Conservation (phyloP, 148 eudicot genomes). For the Rhododendron vialii region DNA sequence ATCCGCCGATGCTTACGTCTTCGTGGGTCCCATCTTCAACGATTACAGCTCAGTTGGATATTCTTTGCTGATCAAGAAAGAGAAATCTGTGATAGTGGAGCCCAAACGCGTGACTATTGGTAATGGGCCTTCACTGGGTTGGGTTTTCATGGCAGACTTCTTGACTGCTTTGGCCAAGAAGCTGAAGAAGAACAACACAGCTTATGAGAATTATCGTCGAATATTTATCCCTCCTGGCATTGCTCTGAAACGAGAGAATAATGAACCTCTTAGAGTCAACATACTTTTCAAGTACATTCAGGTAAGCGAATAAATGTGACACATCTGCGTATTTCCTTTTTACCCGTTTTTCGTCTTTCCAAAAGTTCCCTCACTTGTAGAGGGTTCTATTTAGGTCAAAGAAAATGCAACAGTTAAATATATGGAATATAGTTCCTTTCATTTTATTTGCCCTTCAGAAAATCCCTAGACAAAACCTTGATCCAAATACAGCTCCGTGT, state of each 20-base stretch:
- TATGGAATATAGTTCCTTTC: not conserved
- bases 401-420: not conserved
- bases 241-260: constrained; percentile 49
- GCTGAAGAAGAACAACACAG: constrained; percentile 61
- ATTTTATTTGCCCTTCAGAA: not conserved
- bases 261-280: constrained; percentile 70
- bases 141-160: constrained; percentile 81
- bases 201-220: constrained; percentile 59
- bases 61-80: constrained; percentile 68
- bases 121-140: constrained; percentile 69
- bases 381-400: not conserved
- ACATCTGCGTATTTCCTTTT: not conserved
- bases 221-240: constrained; percentile 71
- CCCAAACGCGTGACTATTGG: constrained; percentile 73
- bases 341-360: not conserved
- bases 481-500: not conserved
- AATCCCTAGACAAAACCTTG: not conserved
- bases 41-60: constrained; percentile 90
- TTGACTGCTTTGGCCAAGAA: constrained; percentile 56
- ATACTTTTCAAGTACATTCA: constrained; percentile 80
- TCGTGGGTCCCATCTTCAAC: constrained; percentile 74
- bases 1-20: constrained; percentile 78
- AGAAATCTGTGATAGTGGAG: constrained; percentile 52
- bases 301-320: constrained; percentile 24
- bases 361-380: not conserved